Evolutionary conservation across 1,284 basidiomycete genomes (phyloP).

Genomic region (Ganoderma sinense): DNA sequence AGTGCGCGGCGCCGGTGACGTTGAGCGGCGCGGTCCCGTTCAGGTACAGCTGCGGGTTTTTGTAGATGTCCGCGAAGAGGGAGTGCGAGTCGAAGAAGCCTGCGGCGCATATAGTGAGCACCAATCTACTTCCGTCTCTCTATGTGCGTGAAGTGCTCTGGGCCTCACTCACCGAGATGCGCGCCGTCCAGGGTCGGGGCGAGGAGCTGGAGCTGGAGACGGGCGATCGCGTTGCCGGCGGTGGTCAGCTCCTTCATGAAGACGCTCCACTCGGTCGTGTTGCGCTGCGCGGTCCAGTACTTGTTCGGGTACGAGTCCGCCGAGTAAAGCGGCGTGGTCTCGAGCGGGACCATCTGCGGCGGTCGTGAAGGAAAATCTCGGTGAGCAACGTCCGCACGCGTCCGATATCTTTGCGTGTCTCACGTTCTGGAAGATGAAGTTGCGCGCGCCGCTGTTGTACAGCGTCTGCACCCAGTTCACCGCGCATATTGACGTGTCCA

Average conservation of each 20-base stretch:
- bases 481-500: slow-evolving; percentile 50
- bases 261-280: slow-evolving; percentile 34
- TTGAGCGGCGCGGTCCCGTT: slow-evolving; percentile 66
- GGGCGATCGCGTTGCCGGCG: slow-evolving; percentile 42
- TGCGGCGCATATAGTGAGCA: slow-evolving; percentile 27
- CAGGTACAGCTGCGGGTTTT: slow-evolving; percentile 54
- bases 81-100: slow-evolving; percentile 59
- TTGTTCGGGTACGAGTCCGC: slow-evolving; percentile 37
- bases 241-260: slow-evolving; percentile 44
- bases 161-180: slow-evolving; percentile 39
- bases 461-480: slow-evolving; percentile 48
- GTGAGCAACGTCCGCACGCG: slow-evolving; percentile 5
- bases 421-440: slow-evolving; percentile 58
- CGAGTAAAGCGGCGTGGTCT: slow-evolving; percentile 41
- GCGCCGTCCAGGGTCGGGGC: slow-evolving; percentile 41
- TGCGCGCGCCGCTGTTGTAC: slow-evolving; percentile 51
- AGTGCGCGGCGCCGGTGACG: slow-evolving; percentile 47
- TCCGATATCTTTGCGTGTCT: slow-evolving; percentile 43
- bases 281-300: slow-evolving; percentile 32
- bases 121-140: background rate
- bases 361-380: background rate
- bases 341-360: slow-evolving; percentile 42
- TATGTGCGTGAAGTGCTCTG: background rate
- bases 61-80: slow-evolving; percentile 59
- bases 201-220: slow-evolving; percentile 40